Evolutionary conservation across 345 rosid species (phyloP).

Genomic region (Zanthoxylum bungeanum): DNA sequence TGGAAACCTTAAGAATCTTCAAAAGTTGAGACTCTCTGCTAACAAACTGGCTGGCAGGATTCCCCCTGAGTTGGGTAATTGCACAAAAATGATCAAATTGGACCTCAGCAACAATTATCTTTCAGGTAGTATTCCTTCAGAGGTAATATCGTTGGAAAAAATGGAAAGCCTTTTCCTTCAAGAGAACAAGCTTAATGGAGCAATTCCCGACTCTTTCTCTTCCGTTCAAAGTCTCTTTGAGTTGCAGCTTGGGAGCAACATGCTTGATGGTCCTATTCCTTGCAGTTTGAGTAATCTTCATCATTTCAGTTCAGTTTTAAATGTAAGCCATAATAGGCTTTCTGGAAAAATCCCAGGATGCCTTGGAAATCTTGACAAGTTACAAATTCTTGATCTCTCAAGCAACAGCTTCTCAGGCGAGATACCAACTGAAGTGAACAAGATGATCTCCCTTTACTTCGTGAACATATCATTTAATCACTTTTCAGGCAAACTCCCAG

Average conservation of each 20-base stretch:
- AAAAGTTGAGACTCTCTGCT: slow-evolving; percentile 22
- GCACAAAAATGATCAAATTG: slow-evolving; percentile 30
- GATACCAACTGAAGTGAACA: slow-evolving; percentile 30
- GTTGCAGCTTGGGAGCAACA: slow-evolving; percentile 36
- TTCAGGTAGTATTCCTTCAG: slow-evolving; percentile 33
- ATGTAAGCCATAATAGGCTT: slow-evolving; percentile 35
- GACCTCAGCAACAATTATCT: slow-evolving; percentile 32
- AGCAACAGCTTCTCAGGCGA: slow-evolving; percentile 30
- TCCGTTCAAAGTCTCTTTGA: slow-evolving; percentile 25
- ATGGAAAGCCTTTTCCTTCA: slow-evolving; percentile 32
- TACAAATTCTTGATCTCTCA: slow-evolving; percentile 41
- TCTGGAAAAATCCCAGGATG: slow-evolving; percentile 38
- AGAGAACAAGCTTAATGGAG: slow-evolving; percentile 32
- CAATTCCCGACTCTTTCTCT: slow-evolving; percentile 33
- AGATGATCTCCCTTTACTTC: slow-evolving; percentile 30
- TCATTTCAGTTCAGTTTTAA: slow-evolving; percentile 33
- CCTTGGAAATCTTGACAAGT: slow-evolving; percentile 30
- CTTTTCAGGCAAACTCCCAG: slow-evolving; percentile 25
- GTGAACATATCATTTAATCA: slow-evolving; percentile 40
- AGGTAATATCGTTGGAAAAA: slow-evolving; percentile 21
- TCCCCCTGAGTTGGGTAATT: slow-evolving; percentile 28
- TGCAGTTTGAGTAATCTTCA: slow-evolving; percentile 34
- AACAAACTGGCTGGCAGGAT: slow-evolving; percentile 32
- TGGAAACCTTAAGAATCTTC: slow-evolving; percentile 33
- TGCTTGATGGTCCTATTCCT: slow-evolving; percentile 35